These are phyloP conservation scores for Trametes punicea DNA, from an alignment of 768 basidiomycete species.

Conservation along the genomic window DNA sequence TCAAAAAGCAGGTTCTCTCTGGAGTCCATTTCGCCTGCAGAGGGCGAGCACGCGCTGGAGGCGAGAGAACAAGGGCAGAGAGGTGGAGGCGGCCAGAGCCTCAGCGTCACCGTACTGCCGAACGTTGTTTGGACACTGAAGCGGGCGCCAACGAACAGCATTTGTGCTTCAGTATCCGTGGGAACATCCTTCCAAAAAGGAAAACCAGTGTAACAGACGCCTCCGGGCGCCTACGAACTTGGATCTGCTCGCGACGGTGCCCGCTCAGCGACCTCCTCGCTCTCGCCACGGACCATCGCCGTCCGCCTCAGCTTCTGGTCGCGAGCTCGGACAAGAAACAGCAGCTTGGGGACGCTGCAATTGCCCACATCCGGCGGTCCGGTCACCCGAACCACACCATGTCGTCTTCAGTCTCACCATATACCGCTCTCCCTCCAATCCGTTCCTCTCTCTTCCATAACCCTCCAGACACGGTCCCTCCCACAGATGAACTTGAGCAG, in stretches of 20 bases:
- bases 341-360: conserved; percentile 4
- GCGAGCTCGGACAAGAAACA: background rate
- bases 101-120: background rate
- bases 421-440: conserved; percentile 43
- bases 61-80: background rate
- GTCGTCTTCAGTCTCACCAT: conserved; percentile 59
- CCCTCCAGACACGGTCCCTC: conserved; percentile 62
- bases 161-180: conserved; percentile 8
- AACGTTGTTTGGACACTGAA: background rate
- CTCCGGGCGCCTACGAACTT: conserved; percentile 20
- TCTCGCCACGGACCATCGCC: background rate
- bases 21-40: conserved; percentile 9
- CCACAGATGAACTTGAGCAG: conserved; percentile 66
- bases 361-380: background rate
- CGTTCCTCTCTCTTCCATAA: conserved; percentile 62
- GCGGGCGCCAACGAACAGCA: background rate
- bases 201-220: conserved; percentile 18
- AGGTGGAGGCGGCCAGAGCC: background rate
- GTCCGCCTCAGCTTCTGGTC: conserved; percentile 3
- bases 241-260: conserved; percentile 24
- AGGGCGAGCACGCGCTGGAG: background rate
- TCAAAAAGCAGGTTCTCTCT: conserved; percentile 14
- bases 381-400: conserved; percentile 36
- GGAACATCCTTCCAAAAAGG: conserved; percentile 4
- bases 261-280: conserved; percentile 11